phyloP scores from a whole-genome alignment of 2,329 filamentous ascomycete genomes.

The Colletotrichum truncatum region DNA sequence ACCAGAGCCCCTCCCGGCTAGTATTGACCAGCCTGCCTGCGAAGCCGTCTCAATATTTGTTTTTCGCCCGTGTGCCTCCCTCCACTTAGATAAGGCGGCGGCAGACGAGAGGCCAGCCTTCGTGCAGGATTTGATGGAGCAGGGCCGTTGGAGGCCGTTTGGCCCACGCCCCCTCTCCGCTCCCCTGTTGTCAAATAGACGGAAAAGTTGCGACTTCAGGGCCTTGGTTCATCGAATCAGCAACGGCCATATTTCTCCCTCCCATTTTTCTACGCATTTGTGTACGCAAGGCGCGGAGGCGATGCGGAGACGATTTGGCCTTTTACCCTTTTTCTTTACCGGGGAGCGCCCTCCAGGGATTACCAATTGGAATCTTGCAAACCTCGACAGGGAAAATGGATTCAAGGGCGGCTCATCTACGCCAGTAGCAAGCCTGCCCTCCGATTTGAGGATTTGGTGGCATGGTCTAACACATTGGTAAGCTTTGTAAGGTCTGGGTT shows the following conservation, averaged over 20 bases:
- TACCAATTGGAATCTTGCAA: not conserved
- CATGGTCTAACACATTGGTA: conserved; percentile 18
- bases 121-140: conserved; percentile 21
- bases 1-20: not conserved
- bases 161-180: conserved; percentile 23
- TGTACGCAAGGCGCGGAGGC: not conserved
- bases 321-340: conserved; percentile 22
- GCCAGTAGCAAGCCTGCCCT: conserved; percentile 6
- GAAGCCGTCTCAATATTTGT: conserved; percentile 13
- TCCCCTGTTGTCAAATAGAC: not conserved
- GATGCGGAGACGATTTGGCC: conserved; percentile 25
- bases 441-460: not conserved
- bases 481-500: conserved; percentile 1
- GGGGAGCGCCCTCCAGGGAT: not conserved
- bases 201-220: conserved; percentile 1
- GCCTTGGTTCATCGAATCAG: conserved; percentile 23
- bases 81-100: conserved; percentile 30
- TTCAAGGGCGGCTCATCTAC: not conserved
- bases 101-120: conserved; percentile 28
- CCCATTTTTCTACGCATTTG: not conserved
- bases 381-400: not conserved
- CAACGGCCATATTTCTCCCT: not conserved
- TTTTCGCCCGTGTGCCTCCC: conserved; percentile 1
- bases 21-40: conserved; percentile 23
- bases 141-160: conserved; percentile 10